Evolutionary conservation across 331 rosid genomes (phyloP).

Genomic region (Pyracantha coccinea): DNA sequence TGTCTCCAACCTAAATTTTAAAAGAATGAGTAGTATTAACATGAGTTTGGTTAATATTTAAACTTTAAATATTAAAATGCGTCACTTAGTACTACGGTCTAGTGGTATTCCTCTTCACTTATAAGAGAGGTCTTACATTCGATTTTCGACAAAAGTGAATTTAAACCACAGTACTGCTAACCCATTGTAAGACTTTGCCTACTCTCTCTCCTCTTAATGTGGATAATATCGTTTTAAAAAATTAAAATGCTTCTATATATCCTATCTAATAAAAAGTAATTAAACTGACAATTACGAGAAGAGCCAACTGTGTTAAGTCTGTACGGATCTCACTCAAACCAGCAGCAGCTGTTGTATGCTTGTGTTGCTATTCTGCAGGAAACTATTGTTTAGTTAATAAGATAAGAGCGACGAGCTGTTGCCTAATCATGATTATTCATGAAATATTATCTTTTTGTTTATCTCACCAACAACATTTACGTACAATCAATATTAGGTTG

Average conservation of each 20-base stretch:
- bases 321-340: neutral
- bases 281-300: neutral
- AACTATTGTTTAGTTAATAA: neutral
- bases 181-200: rapidly evolving
- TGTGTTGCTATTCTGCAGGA: neutral
- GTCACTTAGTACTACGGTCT: too few species aligned
- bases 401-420: neutral
- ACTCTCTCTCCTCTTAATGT: too few species aligned
- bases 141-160: rapidly evolving
- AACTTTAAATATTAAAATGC: too few species aligned
- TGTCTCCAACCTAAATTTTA: too few species aligned
- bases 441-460: neutral
- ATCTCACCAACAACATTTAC: neutral
- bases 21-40: too few species aligned
- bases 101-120: too few species aligned
- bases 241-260: too few species aligned
- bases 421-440: neutral
- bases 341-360: neutral
- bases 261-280: too few species aligned
- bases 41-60: too few species aligned
- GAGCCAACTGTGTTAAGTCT: neutral
- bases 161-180: too few species aligned
- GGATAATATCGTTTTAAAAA: too few species aligned
- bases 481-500: neutral
- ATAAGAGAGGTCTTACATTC: too few species aligned